A percentile compares a stretch with the other conserved stretches of the same genome.
Evolutionary conservation across 1,284 basidiomycete species (phyloP).

Genomic region (Chalciporus sp.): DNA sequence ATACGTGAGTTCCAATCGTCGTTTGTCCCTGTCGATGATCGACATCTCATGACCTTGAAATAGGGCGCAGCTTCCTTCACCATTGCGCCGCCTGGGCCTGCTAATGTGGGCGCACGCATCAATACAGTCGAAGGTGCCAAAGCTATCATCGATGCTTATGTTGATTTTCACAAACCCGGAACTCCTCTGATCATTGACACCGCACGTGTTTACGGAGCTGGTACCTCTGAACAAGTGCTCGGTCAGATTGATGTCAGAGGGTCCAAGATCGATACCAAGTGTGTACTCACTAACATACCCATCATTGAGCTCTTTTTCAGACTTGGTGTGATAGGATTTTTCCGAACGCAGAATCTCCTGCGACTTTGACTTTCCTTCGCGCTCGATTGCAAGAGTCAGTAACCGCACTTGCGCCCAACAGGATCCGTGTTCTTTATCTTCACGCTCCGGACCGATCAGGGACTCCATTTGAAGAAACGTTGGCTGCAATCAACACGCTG

Average conservation of each 20-base stretch:
- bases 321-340: constrained; percentile 15
- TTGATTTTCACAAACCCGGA: constrained; percentile 11
- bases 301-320: neutral
- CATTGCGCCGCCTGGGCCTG: neutral
- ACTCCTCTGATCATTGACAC: constrained; percentile 18
- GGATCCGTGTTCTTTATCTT: neutral
- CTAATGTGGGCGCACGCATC: constrained; percentile 15
- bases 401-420: neutral
- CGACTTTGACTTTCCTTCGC: constrained; percentile 22
- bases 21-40: no score
- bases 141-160: constrained; percentile 26
- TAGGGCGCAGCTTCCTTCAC: constrained; percentile 1
- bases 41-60: no score
- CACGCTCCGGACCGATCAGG: neutral
- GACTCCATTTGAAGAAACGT: neutral
- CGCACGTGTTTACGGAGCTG: constrained; percentile 22
- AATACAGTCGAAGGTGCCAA: constrained; percentile 18
- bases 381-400: constrained; percentile 27
- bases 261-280: constrained; percentile 29
- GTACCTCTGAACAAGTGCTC: constrained; percentile 18
- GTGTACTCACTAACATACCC: neutral
- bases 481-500: neutral
- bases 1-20: no score
- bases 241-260: constrained; percentile 27
- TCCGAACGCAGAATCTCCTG: constrained; percentile 36